Evolutionary conservation across 306 rosid species (phyloP), one percentile per base, ranked within the genome.

Genomic region (barrel medic (Medicago truncatula)): DNA sequence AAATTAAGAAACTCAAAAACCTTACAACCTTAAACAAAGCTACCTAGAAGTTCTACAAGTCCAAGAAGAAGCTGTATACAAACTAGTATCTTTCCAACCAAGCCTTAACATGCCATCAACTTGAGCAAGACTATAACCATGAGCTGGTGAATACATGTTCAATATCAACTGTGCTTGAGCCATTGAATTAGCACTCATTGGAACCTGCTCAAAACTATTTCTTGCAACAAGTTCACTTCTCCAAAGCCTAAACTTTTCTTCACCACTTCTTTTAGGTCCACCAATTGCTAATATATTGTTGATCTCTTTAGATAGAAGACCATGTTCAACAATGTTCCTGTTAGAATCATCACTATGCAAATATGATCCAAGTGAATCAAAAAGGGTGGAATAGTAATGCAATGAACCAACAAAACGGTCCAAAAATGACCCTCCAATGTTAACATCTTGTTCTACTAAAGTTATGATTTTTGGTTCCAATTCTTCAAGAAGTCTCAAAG

Each of bases 61-160:
- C 98, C 98, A 94, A 34, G 97, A 83, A 78, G 98, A 94, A 85
- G 94, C 95, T 40, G 93, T 88, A 59, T 94, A 94, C 82, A 94
- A 83, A 67, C 95, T 68, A 9, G 97, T 94, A 23, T 84, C 90
- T 68, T 90, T 94, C 98, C 98, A 90, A 12, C 97, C 92, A 79
- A 94, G 88, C 68, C 87, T 90, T 9, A 94, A 83, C 0, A 87
- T 81, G 64, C 98, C 97, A 63, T 94, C 93, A 60, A 93, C 87
- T 31, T 94, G 90, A 1, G 87, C 90, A 73, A 94, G 87, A 56
- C 80, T 91, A 75, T 89, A 91, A 0, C 96, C 98, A 67, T 79
- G 81, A 56, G 80, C 39, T 8, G 88, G 79, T 67, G 89, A 83
- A 38, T 82, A 90, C 95, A 87, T 91, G 78, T 88, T 94, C 79